Evolutionary conservation across 2,329 filamentous ascomycete genomes (phyloP).

Genomic region (Epichloe hybrida): DNA sequence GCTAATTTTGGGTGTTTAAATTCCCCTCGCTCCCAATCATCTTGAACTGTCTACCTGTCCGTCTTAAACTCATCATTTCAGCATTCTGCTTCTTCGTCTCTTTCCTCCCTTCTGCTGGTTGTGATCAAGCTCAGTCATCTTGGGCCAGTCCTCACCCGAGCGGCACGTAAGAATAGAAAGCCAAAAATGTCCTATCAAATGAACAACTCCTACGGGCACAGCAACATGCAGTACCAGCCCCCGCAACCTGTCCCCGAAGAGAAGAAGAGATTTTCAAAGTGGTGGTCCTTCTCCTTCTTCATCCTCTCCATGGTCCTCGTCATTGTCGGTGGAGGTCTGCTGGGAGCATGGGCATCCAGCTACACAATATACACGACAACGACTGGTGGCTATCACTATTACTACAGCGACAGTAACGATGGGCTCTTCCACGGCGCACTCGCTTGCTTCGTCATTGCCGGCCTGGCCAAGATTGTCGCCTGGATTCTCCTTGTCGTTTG

Average conservation of each 20-base stretch:
- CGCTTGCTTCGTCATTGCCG: too few species aligned
- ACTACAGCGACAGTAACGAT: not conserved
- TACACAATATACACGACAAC: not conserved
- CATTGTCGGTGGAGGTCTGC: constrained; percentile 1
- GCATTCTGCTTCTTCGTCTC: too few species aligned
- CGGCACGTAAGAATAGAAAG: not conserved
- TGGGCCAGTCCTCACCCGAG: too few species aligned
- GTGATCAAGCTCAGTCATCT: too few species aligned
- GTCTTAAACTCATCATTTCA: too few species aligned
- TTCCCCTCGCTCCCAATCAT: too few species aligned
- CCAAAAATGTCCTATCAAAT: not conserved
- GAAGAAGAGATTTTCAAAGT: not conserved
- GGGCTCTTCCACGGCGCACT: too few species aligned
- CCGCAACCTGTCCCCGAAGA: not conserved
- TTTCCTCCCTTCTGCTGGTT: accelerated
- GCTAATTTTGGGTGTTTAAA: too few species aligned
- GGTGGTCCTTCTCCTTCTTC: constrained; percentile 3
- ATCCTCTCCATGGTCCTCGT: not conserved
- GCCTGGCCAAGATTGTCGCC: too few species aligned
- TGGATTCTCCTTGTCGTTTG: too few species aligned
- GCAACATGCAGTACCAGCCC: not conserved
- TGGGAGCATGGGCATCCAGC: constrained; percentile 1
- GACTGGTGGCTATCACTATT: not conserved
- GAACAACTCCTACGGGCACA: not conserved
- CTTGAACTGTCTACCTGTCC: accelerated